Evolutionary conservation across 441 rosid species (phyloP), one percentile per base, ranked within the genome.

Genomic region (Gossypium davidsonii): DNA sequence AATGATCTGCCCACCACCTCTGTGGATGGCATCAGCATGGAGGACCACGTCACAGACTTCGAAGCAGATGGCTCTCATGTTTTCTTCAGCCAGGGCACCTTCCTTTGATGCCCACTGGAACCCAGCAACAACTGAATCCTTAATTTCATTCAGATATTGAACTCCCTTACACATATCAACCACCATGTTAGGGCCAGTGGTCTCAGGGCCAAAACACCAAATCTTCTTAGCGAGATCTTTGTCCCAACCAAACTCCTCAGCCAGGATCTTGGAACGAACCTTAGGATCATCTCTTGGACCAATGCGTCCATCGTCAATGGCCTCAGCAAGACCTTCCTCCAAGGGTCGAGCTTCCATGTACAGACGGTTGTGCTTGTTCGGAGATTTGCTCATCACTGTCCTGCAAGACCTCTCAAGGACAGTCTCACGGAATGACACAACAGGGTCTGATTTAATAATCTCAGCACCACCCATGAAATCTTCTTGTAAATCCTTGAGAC

Each of bases 401-500:
- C 76, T 15, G 56, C 63, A 37, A 15, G 76, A 73, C 72, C 72
- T 73, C 76, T 73, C 76, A n/a, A 73, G 71, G 17, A 73, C 76
- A 9, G 76, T 73, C 71, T 73, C 76, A n/a, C 72, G 76, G 72
- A 73, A 73, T 3, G 76, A 73, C 31, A 73, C 76, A 44, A 73
- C 71, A 39, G 72, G 76, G 37, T 65, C 65, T 0, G 76, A 73
- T 17, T 55, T 73, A 3, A 73, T 55, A 42, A 73, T 73, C 64
- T 73, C 76, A 53, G 76, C 76, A 7, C 76, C 76, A 34, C 76
- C 76, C 76, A 73, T 73, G 28, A 73, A 73, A 73, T 73, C 76
- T 1, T 73, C 76, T 55, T 64, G 71, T 34, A 73, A 65, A 66
- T 73, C 76, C 63, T 73, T 73, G 56, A 73, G 70, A 65, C 76